Base-by-base conservation (phyloP, 106 monocot species). In the Posidonia australis region DNA sequence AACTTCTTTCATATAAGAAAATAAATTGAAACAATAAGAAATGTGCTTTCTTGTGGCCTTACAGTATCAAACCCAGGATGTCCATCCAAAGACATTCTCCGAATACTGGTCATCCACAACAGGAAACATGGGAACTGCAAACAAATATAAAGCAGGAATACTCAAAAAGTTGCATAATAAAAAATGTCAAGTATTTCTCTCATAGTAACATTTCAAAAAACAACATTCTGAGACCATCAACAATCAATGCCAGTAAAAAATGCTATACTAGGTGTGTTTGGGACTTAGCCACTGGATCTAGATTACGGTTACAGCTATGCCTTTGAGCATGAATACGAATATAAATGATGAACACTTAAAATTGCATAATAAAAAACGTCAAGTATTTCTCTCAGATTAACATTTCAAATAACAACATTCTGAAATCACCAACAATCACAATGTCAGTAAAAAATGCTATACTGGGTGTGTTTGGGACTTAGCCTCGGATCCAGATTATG, bases 101-200 rank as follows among this genome's bases (percentile, higher is more conserved):
- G 76, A 59, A 98, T 90, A 53, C 75, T 91, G 51, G 74, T 77
- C 87, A 98, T 91, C 81, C 84, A 87, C 54, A 87, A 63, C 20
- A 98, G 67, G 79, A 98, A 98, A 67, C 80, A 83, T 27, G 98
- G 91, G 44, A 91, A 72, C 98, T 98, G 84, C 58, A 71, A 66
- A 72, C 21, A 62, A 55, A 82, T 42, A n/a, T 59, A 22, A 32
- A 26, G n/a, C 60, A 60, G 58, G 46, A 63, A 63, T 20, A 10
- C 10, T 10, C 18, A 62, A 58, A 58, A 26, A 29, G 6, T 58
- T 31, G 58, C 28, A 6, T 16, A n/a, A n/a, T n/a, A n/a, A n/a
- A n/a, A n/a, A n/a, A n/a, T n/a, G n/a, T 53, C 10, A 53, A 24
- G 10, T 53, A 20, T 49, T 49, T 49, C 13, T n/a, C 48, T 36